phyloP scores from a whole-genome alignment of 2,329 filamentous ascomycete genomes.

The Allantophomopsis lycopodina region DNA sequence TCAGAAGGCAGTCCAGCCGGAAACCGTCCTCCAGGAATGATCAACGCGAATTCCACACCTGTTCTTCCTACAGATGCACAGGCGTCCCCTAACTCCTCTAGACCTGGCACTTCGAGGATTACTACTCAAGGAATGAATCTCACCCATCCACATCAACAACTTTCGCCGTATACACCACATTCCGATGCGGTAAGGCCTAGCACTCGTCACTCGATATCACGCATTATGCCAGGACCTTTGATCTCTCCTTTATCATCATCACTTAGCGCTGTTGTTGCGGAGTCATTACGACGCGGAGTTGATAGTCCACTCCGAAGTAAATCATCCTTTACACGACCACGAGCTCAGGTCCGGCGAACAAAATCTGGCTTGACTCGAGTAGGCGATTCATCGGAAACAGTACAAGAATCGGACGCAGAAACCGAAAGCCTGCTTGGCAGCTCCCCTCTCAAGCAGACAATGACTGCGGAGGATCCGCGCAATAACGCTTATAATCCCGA shows the following conservation, averaged over 20 bases:
- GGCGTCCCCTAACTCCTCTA: constrained; percentile 5
- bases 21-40: constrained; percentile 10
- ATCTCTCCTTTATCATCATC: constrained; percentile 45
- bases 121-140: constrained; percentile 13
- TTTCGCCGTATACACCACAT: constrained; percentile 19
- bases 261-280: constrained; percentile 49
- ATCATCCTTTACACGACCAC: constrained; percentile 14
- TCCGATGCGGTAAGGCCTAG: constrained; percentile 21
- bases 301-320: constrained; percentile 22
- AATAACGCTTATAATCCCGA: constrained; percentile 5
- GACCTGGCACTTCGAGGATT: constrained; percentile 10
- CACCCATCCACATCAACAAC: constrained; percentile 15
- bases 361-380: constrained; percentile 14
- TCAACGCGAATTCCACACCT: constrained; percentile 12
- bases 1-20: constrained; percentile 9
- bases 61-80: constrained; percentile 17
- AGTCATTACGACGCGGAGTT: constrained; percentile 44
- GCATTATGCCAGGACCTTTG: constrained; percentile 42
- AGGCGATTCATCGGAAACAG: constrained; percentile 2
- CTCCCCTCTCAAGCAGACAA: background rate
- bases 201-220: constrained; percentile 30
- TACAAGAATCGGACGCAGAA: constrained; percentile 2
- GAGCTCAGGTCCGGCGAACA: constrained; percentile 10
- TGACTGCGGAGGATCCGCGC: constrained; percentile 1
- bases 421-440: constrained; percentile 6